Base-by-base conservation (phyloP, 176 grass and related monocot genomes). In the Raddia guianensis region DNA sequence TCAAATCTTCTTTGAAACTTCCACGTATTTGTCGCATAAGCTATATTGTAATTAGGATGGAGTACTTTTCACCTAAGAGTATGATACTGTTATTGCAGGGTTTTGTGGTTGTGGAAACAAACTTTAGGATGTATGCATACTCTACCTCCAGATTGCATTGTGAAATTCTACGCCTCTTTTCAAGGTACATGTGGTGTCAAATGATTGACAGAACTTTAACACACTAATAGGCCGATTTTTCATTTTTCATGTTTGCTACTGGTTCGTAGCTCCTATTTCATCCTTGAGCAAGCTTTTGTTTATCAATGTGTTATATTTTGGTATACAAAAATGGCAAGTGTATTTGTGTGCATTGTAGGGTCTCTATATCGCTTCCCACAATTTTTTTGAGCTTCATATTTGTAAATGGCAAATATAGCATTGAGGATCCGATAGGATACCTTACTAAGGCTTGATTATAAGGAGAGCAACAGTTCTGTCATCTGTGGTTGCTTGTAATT, bases 101-200 rank as follows among this genome's bases (percentile, higher is more conserved):
- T 66, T 94, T 92, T 94, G 92, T 98, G 45, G 92, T 98, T 52
- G 88, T 98, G 58, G 95, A 98, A 83, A 98, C 92, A 84, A 98
- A 98, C 74, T 98, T 98, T 69, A 91, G 92, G 79, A 75, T 92
- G 85, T 98, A 98, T 89, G 85, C 95, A 6, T 98, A 98, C 81
- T 94, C 90, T 53, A 71, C 90, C 44, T 98, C 95, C 46, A 98
- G 80, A 82, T 86, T 98, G 67, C 92, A 94, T 72, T 93, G 83
- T 84, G 90, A 98, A 86, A 98, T 98, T 83, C 82, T 98, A 74
- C 86, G 92, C 57, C 95, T 94, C n/a, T 98, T 98, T 81, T 80
- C 90, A 74, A 94, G 95, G 95, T 98, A 94, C 32, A 74, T 66
- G 37, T 14, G 33, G 9, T 68, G 14, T 59, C 63, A 60, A 50